A percentile compares a stretch with the other conserved stretches of the same genome.
Evolutionary conservation across 78 protist genomes (phyloP).

Genomic region (Dictyostelium firmibasis): DNA sequence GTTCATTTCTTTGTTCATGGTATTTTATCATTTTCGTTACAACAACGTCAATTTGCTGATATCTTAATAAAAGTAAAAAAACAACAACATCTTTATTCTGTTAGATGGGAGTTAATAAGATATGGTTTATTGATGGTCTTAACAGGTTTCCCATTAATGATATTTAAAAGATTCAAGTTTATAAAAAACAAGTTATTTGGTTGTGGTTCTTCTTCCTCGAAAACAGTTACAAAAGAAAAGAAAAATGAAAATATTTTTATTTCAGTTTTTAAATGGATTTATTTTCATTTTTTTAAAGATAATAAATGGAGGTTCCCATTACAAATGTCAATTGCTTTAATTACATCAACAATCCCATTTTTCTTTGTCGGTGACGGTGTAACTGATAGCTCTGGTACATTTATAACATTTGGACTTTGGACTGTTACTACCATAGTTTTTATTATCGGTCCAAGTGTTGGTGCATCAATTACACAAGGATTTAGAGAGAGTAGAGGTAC

Average conservation of each 20-base stretch:
- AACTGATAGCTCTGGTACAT: neutral
- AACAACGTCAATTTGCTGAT: constrained; percentile 28
- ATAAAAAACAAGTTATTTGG: neutral
- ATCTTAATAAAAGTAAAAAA: neutral
- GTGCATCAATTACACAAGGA: constrained; percentile 26
- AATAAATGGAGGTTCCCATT: constrained; percentile 60
- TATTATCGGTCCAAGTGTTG: constrained; percentile 30
- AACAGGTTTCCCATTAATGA: neutral
- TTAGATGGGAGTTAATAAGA: constrained; percentile 17
- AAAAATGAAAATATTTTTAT: neutral
- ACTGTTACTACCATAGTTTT: constrained; percentile 15
- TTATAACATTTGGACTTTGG: constrained; percentile 53
- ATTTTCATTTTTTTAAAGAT: constrained; percentile 19
- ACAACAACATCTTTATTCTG: neutral
- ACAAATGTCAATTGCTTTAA: constrained; percentile 22
- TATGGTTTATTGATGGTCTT: constrained; percentile 1
- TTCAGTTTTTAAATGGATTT: neutral
- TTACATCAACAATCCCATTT: neutral
- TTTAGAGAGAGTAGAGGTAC: constrained; percentile 45
- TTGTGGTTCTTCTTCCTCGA: neutral
- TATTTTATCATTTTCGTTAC: constrained; percentile 20
- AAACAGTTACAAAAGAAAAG: no score
- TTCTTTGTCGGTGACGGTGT: constrained; percentile 24
- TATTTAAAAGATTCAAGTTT: neutral
- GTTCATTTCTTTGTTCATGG: constrained; percentile 65